These are phyloP conservation scores for Penicillium sp. DNA, from an alignment of 2,329 filamentous ascomycete genomes.

Conservation along the genomic window DNA sequence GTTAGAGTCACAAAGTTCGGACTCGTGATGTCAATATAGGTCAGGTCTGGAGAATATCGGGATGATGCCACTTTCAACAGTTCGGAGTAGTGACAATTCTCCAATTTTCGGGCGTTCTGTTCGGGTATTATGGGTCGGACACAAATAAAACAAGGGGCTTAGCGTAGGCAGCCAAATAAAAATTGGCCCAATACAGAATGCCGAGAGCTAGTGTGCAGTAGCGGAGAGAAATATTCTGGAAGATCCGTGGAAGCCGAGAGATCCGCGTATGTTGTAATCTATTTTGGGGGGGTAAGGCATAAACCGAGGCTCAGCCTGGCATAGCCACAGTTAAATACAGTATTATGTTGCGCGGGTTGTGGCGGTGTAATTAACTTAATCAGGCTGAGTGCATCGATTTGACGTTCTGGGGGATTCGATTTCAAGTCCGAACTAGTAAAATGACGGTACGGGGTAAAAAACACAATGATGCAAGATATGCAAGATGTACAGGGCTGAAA, in stretches of 20 bases:
- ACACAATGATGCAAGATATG: not conserved
- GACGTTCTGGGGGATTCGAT: not conserved
- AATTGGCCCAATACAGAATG: not conserved
- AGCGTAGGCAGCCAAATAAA: conserved; percentile 11
- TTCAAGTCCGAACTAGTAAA: not conserved
- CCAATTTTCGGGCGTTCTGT: not conserved
- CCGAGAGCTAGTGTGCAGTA: not conserved
- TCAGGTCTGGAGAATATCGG: not conserved
- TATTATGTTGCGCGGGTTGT: not conserved
- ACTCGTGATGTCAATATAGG: not conserved
- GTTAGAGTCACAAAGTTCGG: not conserved
- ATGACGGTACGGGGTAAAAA: not conserved
- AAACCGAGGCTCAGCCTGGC: not conserved
- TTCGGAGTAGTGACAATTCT: not conserved
- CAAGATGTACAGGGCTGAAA: conserved; percentile 1
- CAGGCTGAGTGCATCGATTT: not conserved
- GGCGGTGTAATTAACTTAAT: conserved; percentile 2
- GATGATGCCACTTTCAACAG: not conserved
- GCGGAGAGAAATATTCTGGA: conserved; percentile 12
- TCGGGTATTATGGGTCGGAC: not conserved
- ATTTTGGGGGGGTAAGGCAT: conserved; percentile 7
- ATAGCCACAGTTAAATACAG: conserved; percentile 7
- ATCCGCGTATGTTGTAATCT: conserved; percentile 8
- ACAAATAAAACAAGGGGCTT: not conserved
- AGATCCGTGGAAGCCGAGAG: conserved; percentile 16